Evolutionary conservation across 176 grass and related monocot species (phyloP).

Genomic region (Chrysopogon serrulatus): DNA sequence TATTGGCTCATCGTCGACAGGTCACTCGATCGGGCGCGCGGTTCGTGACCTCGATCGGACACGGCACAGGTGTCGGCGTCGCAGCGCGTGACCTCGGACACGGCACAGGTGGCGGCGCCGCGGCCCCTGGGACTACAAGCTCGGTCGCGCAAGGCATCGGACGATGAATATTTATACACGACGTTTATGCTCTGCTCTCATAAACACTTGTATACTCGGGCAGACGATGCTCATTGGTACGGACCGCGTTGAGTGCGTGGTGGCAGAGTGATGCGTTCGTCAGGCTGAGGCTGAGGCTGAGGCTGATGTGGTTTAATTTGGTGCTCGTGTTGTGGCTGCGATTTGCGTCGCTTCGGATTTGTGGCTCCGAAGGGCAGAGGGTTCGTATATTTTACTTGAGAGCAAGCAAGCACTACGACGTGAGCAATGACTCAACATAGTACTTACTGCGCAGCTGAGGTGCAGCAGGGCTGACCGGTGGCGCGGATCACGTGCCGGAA

Average conservation of each 20-base stretch:
- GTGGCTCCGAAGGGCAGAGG: neutral
- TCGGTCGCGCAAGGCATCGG: conserved; percentile 6
- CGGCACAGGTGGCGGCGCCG: conserved; percentile 3
- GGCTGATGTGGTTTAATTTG: neutral
- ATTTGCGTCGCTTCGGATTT: neutral
- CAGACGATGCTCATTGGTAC: neutral
- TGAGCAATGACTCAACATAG: conserved; percentile 2
- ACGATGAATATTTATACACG: neutral
- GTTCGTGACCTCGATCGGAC: neutral
- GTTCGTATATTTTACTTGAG: neutral
- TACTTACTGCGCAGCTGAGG: neutral
- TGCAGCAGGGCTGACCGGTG: neutral
- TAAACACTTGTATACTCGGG: neutral
- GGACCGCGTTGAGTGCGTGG: neutral
- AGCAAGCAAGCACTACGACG: neutral
- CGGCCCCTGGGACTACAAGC: neutral
- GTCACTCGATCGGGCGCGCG: neutral
- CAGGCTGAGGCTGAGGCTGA: too few species aligned
- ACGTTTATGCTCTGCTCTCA: neutral
- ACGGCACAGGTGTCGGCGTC: conserved; percentile 6
- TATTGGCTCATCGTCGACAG: neutral
- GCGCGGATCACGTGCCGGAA: neutral
- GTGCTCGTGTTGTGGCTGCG: neutral
- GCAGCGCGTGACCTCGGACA: neutral
- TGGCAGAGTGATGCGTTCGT: neutral